A percentile compares a stretch with the other conserved stretches of the same genome.
These are phyloP conservation scores for Buxus sempervirens DNA, from an alignment of 164 flowering plant species.

Conservation along the genomic window DNA sequence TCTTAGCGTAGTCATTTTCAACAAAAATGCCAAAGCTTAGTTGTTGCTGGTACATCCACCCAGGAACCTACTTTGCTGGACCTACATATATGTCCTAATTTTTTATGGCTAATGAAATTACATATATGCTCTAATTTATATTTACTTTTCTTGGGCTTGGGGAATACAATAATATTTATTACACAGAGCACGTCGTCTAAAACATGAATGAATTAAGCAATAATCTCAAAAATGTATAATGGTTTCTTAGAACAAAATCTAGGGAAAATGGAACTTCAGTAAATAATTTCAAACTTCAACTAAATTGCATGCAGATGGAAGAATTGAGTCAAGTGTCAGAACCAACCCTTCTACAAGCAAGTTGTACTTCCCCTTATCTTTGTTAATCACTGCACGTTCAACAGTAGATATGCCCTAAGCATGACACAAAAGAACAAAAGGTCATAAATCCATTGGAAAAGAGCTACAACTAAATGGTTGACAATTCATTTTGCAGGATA, in stretches of 20 bases:
- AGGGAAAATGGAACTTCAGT: background rate
- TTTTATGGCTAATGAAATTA: too few species aligned
- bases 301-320: background rate
- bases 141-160: too few species aligned
- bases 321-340: background rate
- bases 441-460: background rate
- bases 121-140: too few species aligned
- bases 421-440: constrained; percentile 11
- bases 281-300: background rate
- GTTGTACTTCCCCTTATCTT: constrained; percentile 30
- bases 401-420: constrained; percentile 76
- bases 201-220: too few species aligned
- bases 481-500: background rate
- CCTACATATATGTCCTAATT: too few species aligned
- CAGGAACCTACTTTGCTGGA: too few species aligned
- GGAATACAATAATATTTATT: too few species aligned
- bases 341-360: constrained; percentile 92
- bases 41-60: too few species aligned
- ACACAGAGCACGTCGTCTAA: too few species aligned
- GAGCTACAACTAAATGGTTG: background rate
- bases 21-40: too few species aligned
- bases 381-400: constrained; percentile 71
- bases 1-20: too few species aligned
- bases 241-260: background rate
- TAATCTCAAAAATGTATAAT: background rate